Evolutionary conservation across 805 yeast species (phyloP).

Genomic region (Tetrapisispora fleetii): DNA sequence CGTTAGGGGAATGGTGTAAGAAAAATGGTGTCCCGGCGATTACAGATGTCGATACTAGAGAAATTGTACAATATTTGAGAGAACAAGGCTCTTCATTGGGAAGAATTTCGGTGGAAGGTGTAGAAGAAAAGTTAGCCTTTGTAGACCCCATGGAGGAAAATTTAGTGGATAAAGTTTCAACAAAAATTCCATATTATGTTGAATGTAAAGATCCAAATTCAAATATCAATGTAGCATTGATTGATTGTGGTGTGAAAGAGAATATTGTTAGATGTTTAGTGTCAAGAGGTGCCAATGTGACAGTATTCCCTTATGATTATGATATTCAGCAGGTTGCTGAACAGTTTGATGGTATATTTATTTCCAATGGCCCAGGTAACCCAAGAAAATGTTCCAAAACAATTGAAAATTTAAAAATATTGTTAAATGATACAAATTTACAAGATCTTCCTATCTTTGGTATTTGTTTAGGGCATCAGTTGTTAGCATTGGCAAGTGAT

Average conservation of each 20-base stretch:
- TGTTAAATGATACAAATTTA: constrained; percentile 47
- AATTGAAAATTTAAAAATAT: constrained; percentile 58
- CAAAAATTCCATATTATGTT: constrained; percentile 90
- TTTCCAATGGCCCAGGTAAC: constrained; percentile 96
- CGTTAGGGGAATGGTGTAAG: constrained; percentile 90
- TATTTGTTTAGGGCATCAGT: constrained; percentile 95
- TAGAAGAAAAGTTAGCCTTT: constrained; percentile 38
- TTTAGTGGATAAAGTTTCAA: constrained; percentile 86
- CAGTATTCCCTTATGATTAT: constrained; percentile 93
- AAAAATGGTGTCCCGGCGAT: constrained; percentile 94
- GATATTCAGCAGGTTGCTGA: constrained; percentile 85
- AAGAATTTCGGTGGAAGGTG: constrained; percentile 64
- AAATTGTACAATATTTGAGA: constrained; percentile 82
- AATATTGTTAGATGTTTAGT: constrained; percentile 91
- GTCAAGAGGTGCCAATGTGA: constrained; percentile 88
- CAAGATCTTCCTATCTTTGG: constrained; percentile 86
- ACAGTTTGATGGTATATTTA: constrained; percentile 89
- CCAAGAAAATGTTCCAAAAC: constrained; percentile 85
- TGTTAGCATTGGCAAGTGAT: constrained; percentile 89
- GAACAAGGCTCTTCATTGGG: constrained; percentile 95
- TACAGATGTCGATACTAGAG: constrained; percentile 95
- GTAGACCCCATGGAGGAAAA: constrained; percentile 85
- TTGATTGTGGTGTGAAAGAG: constrained; percentile 98
- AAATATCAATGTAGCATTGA: constrained; percentile 65
- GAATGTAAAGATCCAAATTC: constrained; percentile 45